Percentiles rank a stretch among this genome's conserved stretches.
These are phyloP conservation scores for Plasmodium yoelii DNA, from an alignment of 169 alveolate species.

Conservation along the genomic window DNA sequence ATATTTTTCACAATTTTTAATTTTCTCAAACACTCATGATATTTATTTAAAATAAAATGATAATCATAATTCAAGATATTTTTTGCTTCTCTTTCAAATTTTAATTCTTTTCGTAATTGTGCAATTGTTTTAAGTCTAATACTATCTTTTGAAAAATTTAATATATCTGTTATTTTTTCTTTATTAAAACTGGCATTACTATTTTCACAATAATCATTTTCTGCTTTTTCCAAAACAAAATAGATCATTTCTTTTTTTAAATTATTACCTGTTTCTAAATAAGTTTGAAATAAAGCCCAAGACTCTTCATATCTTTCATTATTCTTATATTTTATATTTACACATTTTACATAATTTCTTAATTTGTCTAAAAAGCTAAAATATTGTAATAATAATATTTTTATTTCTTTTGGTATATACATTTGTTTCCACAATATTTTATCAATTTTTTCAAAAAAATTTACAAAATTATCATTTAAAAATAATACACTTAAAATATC, in stretches of 20 bases:
- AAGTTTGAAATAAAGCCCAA: conserved; percentile 59
- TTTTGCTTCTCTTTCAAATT: conserved; percentile 42
- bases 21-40: conserved; percentile 53
- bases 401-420: conserved; percentile 56
- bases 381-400: conserved; percentile 16
- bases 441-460: conserved; percentile 41
- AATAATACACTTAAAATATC: conserved; percentile 50
- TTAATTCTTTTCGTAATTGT: conserved; percentile 45
- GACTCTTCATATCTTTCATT: conserved; percentile 41
- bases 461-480: conserved; percentile 49
- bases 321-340: neutral
- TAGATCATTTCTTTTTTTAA: conserved; percentile 35
- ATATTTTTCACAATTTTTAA: conserved; percentile 46
- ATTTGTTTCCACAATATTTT: conserved; percentile 51
- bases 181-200: neutral
- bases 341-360: conserved; percentile 38
- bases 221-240: conserved; percentile 26
- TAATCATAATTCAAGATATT: conserved; percentile 42
- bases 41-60: conserved; percentile 38
- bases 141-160: conserved; percentile 52
- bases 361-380: conserved; percentile 29
- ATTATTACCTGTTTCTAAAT: conserved; percentile 41
- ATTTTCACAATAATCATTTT: neutral
- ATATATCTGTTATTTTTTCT: conserved; percentile 22
- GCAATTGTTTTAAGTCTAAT: conserved; percentile 62